Evolutionary conservation across 257 asterid genomes (phyloP), one percentile per base, ranked within the genome.

Genomic region (Craterostigma plantagineum): DNA sequence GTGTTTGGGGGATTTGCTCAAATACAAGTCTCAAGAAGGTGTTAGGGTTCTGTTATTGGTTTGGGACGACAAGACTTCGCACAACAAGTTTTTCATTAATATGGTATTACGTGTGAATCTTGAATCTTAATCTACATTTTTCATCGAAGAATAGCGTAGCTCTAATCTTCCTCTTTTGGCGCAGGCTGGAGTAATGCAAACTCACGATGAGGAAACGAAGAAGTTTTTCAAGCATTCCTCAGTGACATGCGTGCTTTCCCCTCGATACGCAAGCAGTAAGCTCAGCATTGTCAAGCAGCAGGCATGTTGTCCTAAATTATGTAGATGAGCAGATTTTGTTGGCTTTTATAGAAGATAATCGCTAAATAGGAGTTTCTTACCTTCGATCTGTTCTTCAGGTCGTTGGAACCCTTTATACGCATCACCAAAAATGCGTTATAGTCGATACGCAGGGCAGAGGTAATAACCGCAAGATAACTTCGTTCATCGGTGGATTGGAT

Each of bases 31-130:
- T 1, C 71, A 74, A 18, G 83, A 74, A 66, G 83, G 83, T 33
- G 83, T 74, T 9, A 50, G 83, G 45, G 76, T 74, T 12, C 40
- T 66, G 7, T 33, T 74, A 39, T n/a, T 74, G 45, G 73, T 74
- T 35, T 74, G 84, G 84, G 84, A 74, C 44, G 84, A 74, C 18
- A 67, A 67, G 53, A 74, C 84, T 33, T 74, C 82, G 4, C 73
- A 70, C 16, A 62, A 52, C 64, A 70, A 61, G 60, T 56, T 66
- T 34, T 62, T 63, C 54, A 55, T 69, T 36, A 69, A 73, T 11
- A 73, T 78, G 34, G 82, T 69, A 23, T 10, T 42, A 16, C 11
- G 8, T n/a, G 23, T 4, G 3, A 42, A n/a, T n/a, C n/a, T n/a
- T n/a, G n/a, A n/a, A n/a, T n/a, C n/a, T n/a, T n/a, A n/a, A n/a